Evolutionary conservation across 2,329 filamentous ascomycete genomes (phyloP).

Genomic region (Colletotrichum eremochloae): DNA sequence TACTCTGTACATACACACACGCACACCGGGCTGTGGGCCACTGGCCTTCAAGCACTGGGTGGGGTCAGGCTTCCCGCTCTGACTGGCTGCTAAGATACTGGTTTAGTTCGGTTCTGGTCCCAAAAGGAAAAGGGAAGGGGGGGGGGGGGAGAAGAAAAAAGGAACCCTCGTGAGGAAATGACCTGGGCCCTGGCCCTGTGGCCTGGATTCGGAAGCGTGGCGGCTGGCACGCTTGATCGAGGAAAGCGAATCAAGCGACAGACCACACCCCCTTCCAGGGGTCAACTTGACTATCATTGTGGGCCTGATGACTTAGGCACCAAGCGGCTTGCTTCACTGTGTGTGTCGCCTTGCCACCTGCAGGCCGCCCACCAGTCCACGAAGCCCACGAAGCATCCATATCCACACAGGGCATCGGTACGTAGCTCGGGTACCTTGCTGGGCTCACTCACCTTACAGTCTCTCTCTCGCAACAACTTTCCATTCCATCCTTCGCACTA

Average conservation of each 20-base stretch:
- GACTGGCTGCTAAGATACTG: conserved; percentile 31
- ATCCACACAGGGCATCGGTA: conserved; percentile 3
- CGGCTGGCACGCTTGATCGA: conserved; percentile 35
- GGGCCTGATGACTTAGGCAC: conserved; percentile 29
- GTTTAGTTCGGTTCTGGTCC: no score
- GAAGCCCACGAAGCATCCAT: not conserved
- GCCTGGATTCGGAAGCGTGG: conserved; percentile 42
- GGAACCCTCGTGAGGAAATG: conserved; percentile 31
- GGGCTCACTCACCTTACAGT: conserved; percentile 11
- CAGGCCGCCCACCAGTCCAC: conserved; percentile 14
- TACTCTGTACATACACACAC: no score
- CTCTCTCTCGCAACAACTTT: conserved; percentile 7
- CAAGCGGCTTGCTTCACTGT: conserved; percentile 22
- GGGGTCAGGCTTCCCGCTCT: conserved; percentile 25
- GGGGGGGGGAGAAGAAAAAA: no score
- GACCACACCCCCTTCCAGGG: not conserved
- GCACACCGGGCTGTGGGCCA: not conserved
- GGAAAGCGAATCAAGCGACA: conserved; percentile 27
- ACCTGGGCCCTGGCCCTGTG: conserved; percentile 25
- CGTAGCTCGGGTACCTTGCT: conserved; percentile 4
- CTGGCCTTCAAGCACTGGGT: conserved; percentile 32
- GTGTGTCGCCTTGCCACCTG: conserved; percentile 16
- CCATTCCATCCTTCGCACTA: not conserved
- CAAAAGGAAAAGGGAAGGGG: not conserved
- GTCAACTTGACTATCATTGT: no score